These are phyloP conservation scores for Malassezia psittaci DNA, from an alignment of 1,284 basidiomycete species.

Conservation along the genomic window DNA sequence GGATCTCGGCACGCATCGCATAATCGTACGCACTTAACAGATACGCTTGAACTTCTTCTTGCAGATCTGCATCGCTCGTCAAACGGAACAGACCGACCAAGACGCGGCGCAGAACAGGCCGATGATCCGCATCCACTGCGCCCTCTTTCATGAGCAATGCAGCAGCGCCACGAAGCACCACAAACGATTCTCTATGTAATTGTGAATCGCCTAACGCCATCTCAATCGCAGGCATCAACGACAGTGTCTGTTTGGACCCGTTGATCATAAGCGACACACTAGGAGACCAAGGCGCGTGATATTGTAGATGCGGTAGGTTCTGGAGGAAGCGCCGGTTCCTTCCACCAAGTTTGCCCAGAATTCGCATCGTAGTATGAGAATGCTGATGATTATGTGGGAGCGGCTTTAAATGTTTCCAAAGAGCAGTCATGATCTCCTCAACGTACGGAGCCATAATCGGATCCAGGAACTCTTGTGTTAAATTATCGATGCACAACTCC, in stretches of 20 bases:
- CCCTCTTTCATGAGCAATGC: slow-evolving; percentile 5
- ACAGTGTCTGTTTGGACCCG: slow-evolving; percentile 54
- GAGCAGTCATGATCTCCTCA: slow-evolving; percentile 83
- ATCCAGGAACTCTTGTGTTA: slow-evolving; percentile 95
- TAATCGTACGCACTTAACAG: slow-evolving; percentile 60
- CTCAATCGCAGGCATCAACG: slow-evolving; percentile 62
- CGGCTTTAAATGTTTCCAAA: slow-evolving; percentile 60
- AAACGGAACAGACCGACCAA: slow-evolving; percentile 68
- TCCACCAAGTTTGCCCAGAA: slow-evolving; percentile 92
- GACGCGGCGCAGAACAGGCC: slow-evolving; percentile 61
- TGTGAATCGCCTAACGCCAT: slow-evolving; percentile 60
- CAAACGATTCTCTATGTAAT: slow-evolving; percentile 66
- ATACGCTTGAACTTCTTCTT: slow-evolving; percentile 61
- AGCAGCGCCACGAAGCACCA: slow-evolving; percentile 64
- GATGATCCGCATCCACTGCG: slow-evolving; percentile 55
- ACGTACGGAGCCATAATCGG: slow-evolving; percentile 73
- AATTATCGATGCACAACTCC: slow-evolving; percentile 98
- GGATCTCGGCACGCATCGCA: slow-evolving; percentile 55
- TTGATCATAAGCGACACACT: slow-evolving; percentile 26
- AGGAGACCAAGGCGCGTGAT: slow-evolving; percentile 43
- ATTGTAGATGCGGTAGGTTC: slow-evolving; percentile 67
- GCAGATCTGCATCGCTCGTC: slow-evolving; percentile 61
- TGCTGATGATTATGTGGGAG: slow-evolving; percentile 81
- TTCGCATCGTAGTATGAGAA: slow-evolving; percentile 89
- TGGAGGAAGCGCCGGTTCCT: slow-evolving; percentile 73